Evolutionary conservation across 2,329 filamentous ascomycete genomes (phyloP), one percentile per base, ranked within the genome.

Genomic region (Aspergillus versicolor): DNA sequence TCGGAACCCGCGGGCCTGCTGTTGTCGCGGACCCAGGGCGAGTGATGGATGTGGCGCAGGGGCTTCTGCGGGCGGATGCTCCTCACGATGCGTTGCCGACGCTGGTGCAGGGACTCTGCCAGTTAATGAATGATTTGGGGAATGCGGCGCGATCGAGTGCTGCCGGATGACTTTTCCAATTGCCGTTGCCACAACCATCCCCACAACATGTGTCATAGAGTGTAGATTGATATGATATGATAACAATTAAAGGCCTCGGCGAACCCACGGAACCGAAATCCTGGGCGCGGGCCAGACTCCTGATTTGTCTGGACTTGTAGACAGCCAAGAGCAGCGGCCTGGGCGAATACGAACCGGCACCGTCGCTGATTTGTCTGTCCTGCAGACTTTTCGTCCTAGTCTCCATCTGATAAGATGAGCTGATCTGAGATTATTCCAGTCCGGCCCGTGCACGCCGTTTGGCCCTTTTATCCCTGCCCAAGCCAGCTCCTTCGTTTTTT

Each of bases 31-130:
- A 88, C 61, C 82, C 86, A 0, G 78, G 79, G 27, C 77, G 78
- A 1, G 82, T 85, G 38, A 86, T 90, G 79, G 79, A 82, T 15
- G 73, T 84, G 19, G 78, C 83, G 3, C 80, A 86, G 52, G 79
- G 82, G 38, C 75, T 87, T 9, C 75, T 90, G 60, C 73, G 77
- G 32, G 70, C 75, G 40, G 86, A 87, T 68, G 85, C 80, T 57
- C 71, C 75, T 30, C 78, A 80, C 30, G 68, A 72, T 7, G 63
- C 79, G 57, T 84, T 87, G 12, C 82, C 86, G 0, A 78, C 59
- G 5, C 34, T 91, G 44, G 86, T 89, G 1, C 86, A 88, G 63
- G 90, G 89, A 59, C 69, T 90, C 47, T 82, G 85, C 45, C 80
- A 84, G 45, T 72, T 90, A 62, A 82, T 90, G 62, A 58, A 62